Percentiles rank a stretch among this genome's conserved stretches.
phyloP scores from a whole-genome alignment of 305 asterid species.

The Solanum hybrid region DNA sequence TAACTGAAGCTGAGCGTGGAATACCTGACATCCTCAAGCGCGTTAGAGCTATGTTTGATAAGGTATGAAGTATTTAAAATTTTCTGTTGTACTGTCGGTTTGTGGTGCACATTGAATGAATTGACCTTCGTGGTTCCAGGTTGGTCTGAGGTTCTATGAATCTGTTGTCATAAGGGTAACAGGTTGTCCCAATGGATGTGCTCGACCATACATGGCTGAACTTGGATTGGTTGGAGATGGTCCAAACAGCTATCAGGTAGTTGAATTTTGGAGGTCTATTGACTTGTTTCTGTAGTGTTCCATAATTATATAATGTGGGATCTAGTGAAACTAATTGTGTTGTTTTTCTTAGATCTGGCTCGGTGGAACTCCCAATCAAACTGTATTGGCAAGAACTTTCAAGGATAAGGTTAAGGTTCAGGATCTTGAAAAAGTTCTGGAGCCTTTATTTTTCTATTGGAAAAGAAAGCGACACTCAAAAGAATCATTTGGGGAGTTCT shows the following conservation, averaged over 20 bases:
- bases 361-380: slow-evolving; percentile 83
- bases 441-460: slow-evolving; percentile 86
- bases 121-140: slow-evolving; percentile 35
- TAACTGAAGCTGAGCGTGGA: slow-evolving; percentile 97
- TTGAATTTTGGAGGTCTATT: neutral
- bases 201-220: slow-evolving; percentile 99
- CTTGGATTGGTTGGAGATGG: slow-evolving; percentile 95
- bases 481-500: slow-evolving; percentile 85
- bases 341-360: slow-evolving; percentile 61
- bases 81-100: neutral
- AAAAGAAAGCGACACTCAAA: slow-evolving; percentile 53
- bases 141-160: slow-evolving; percentile 78
- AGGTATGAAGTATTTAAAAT: slow-evolving; percentile 29
- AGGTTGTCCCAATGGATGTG: slow-evolving; percentile 98
- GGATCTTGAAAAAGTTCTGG: slow-evolving; percentile 79
- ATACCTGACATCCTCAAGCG: slow-evolving; percentile 86
- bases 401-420: slow-evolving; percentile 86
- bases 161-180: slow-evolving; percentile 83
- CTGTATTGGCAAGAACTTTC: slow-evolving; percentile 53
- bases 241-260: slow-evolving; percentile 92
- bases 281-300: neutral
- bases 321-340: neutral
- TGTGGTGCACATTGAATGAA: neutral
- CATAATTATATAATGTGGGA: neutral
- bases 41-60: slow-evolving; percentile 72